phyloP scores from a whole-genome alignment of 192 early-diverging fungal genomes.

The Linnemannia hyalina region DNA sequence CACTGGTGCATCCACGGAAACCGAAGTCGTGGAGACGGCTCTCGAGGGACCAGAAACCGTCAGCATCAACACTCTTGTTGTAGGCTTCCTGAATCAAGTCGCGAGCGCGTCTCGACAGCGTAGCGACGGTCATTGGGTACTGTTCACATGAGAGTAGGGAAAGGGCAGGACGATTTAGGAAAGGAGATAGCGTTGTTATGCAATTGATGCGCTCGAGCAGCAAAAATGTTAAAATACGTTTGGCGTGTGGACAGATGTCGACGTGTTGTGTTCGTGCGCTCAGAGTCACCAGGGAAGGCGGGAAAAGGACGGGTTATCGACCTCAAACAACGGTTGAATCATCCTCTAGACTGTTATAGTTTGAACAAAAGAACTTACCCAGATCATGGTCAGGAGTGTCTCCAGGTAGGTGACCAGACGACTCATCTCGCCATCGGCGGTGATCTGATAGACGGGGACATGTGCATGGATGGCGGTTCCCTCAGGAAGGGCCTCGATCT shows the following conservation, averaged over 20 bases:
- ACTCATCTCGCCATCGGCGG: slow-evolving; percentile 77
- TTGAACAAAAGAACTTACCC: slow-evolving; percentile 64
- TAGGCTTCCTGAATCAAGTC: slow-evolving; percentile 73
- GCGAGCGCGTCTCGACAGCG: slow-evolving; percentile 77
- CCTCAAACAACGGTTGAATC: background rate
- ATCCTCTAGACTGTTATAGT: background rate
- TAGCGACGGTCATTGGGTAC: slow-evolving; percentile 92
- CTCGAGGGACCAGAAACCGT: slow-evolving; percentile 64
- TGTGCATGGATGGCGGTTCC: slow-evolving; percentile 87
- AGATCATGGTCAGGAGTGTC: slow-evolving; percentile 84
- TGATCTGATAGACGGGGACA: slow-evolving; percentile 87
- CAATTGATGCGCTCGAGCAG: background rate
- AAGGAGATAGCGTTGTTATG: background rate
- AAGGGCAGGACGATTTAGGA: background rate
- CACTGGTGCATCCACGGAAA: slow-evolving; percentile 89
- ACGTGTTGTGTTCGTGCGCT: background rate
- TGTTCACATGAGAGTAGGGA: slow-evolving; percentile 12
- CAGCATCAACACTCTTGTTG: slow-evolving; percentile 74
- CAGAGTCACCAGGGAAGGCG: background rate
- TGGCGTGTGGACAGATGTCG: background rate
- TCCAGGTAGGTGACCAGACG: slow-evolving; percentile 87
- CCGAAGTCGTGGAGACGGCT: slow-evolving; percentile 91
- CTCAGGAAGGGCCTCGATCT: slow-evolving; percentile 83
- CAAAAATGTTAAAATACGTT: background rate
- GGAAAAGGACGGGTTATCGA: background rate